Conservation (phyloP, 2,329 filamentous ascomycete genomes). For the Monosporascus cannonballus region DNA sequence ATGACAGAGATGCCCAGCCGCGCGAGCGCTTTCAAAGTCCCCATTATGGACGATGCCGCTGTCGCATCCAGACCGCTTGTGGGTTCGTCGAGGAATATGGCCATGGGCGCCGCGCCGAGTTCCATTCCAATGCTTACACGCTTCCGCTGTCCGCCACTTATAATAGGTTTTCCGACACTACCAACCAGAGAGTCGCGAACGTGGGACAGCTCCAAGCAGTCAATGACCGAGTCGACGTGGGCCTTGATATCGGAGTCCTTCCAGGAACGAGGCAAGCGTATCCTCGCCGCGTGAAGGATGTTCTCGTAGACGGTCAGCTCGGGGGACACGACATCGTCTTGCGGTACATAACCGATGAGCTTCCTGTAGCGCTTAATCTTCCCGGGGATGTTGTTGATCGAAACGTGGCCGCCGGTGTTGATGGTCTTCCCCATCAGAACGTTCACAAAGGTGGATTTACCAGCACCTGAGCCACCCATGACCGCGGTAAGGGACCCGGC, state of each 20-base stretch:
- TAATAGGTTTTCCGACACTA: slow-evolving; percentile 41
- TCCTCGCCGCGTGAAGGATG: slow-evolving; percentile 51
- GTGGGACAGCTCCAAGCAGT: slow-evolving; percentile 46
- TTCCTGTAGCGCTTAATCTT: slow-evolving; percentile 49
- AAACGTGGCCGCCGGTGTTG: slow-evolving; percentile 43
- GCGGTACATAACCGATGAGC: slow-evolving; percentile 55
- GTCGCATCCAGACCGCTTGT: slow-evolving; percentile 50
- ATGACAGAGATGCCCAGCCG: slow-evolving; percentile 51
- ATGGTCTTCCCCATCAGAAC: slow-evolving; percentile 54
- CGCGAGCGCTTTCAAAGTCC: slow-evolving; percentile 46
- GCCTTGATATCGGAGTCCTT: slow-evolving; percentile 39
- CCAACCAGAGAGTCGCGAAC: slow-evolving; percentile 47
- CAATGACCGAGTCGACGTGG: slow-evolving; percentile 51
- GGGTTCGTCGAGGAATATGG: slow-evolving; percentile 47
- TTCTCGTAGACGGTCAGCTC: slow-evolving; percentile 58
- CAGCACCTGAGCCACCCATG: slow-evolving; percentile 56
- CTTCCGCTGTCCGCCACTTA: slow-evolving; percentile 53
- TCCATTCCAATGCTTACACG: slow-evolving; percentile 55
- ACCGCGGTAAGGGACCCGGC: slow-evolving; percentile 49
- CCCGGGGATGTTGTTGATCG: slow-evolving; percentile 45
- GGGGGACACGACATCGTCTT: slow-evolving; percentile 54
- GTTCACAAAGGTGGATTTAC: slow-evolving; percentile 55
- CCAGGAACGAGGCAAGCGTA: slow-evolving; percentile 48
- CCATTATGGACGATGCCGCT: slow-evolving; percentile 50
- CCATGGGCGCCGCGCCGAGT: slow-evolving; percentile 50